Evolutionary conservation across 1,284 basidiomycete genomes (phyloP).

Genomic region (Moesziomyces aphidis): DNA sequence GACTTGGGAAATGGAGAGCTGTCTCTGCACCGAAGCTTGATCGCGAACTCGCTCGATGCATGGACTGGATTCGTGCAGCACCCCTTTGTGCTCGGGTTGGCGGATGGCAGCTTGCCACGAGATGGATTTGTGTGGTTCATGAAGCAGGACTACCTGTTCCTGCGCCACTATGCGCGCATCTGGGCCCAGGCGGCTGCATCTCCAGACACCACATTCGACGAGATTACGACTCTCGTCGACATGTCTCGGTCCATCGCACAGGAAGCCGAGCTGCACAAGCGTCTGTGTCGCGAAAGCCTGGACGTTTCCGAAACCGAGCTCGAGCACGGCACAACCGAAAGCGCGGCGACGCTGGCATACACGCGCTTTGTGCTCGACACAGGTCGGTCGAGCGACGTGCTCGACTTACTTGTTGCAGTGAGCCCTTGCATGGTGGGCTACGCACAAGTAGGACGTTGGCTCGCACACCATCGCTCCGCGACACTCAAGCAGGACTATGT

Average conservation of each 20-base stretch:
- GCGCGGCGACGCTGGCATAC: slow-evolving; percentile 60
- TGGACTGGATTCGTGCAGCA: slow-evolving; percentile 73
- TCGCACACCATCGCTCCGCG: slow-evolving; percentile 68
- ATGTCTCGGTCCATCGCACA: slow-evolving; percentile 68
- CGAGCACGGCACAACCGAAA: slow-evolving; percentile 48
- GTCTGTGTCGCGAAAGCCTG: slow-evolving; percentile 47
- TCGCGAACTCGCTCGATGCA: slow-evolving; percentile 49
- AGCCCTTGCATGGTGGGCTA: slow-evolving; percentile 90
- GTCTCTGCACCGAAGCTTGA: slow-evolving; percentile 49
- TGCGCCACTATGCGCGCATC: slow-evolving; percentile 71
- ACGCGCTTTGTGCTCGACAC: slow-evolving; percentile 63
- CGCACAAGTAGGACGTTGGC: slow-evolving; percentile 84
- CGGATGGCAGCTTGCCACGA: slow-evolving; percentile 76
- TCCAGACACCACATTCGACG: slow-evolving; percentile 70
- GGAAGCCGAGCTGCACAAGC: slow-evolving; percentile 55
- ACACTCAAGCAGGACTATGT: slow-evolving; percentile 26
- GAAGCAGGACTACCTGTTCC: slow-evolving; percentile 73
- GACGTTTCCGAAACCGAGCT: slow-evolving; percentile 48
- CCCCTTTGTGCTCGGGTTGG: slow-evolving; percentile 82
- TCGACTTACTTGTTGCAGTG: slow-evolving; percentile 81
- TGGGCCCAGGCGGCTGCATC: slow-evolving; percentile 75
- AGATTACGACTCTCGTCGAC: slow-evolving; percentile 76
- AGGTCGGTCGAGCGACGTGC: slow-evolving; percentile 73
- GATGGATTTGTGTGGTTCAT: slow-evolving; percentile 86
- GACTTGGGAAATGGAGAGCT: slow-evolving; percentile 34